Percentiles rank a stretch among this genome's conserved stretches.
These are phyloP conservation scores for Pythium volutum DNA, from an alignment of 352 stramenopile genomes.

Conservation along the genomic window DNA sequence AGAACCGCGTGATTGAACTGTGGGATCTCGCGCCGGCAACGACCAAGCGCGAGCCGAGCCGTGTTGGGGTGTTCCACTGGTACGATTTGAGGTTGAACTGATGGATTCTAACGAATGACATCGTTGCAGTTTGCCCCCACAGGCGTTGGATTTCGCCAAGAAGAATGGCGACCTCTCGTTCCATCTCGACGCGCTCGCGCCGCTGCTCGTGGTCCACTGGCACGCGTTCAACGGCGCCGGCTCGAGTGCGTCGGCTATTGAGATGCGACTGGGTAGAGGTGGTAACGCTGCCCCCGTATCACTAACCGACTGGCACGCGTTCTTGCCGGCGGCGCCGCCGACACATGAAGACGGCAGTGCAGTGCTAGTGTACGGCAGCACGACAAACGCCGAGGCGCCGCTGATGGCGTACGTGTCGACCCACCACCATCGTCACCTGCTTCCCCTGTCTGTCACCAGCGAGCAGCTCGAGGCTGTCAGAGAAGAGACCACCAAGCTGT, in stretches of 20 bases:
- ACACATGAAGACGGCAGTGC: conserved; percentile 21
- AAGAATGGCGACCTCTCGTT: conserved; percentile 45
- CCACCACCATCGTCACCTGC: conserved; percentile 18
- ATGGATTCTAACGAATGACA: background rate
- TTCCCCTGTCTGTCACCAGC: conserved; percentile 11
- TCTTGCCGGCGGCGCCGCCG: conserved; percentile 5
- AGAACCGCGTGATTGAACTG: conserved; percentile 56
- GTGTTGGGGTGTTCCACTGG: conserved; percentile 33
- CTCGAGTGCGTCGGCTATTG: conserved; percentile 1
- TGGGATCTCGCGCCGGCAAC: conserved; percentile 30
- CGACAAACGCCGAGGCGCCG: background rate
- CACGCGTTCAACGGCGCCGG: conserved; percentile 16
- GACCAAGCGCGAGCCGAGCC: conserved; percentile 27
- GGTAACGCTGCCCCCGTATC: background rate
- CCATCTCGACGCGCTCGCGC: conserved; percentile 36
- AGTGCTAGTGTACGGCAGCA: background rate
- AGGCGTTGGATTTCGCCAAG: conserved; percentile 49
- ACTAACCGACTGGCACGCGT: conserved; percentile 23
- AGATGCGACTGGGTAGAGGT: conserved; percentile 12
- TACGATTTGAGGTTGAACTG: conserved; percentile 4
- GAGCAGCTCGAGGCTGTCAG: background rate
- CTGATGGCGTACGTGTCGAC: conserved; percentile 20
- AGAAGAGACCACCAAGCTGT: background rate
- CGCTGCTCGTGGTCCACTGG: conserved; percentile 51
- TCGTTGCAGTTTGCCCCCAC: conserved; percentile 34